phyloP scores from a whole-genome alignment of 129 eudicot genomes.

The Calendula officinalis region DNA sequence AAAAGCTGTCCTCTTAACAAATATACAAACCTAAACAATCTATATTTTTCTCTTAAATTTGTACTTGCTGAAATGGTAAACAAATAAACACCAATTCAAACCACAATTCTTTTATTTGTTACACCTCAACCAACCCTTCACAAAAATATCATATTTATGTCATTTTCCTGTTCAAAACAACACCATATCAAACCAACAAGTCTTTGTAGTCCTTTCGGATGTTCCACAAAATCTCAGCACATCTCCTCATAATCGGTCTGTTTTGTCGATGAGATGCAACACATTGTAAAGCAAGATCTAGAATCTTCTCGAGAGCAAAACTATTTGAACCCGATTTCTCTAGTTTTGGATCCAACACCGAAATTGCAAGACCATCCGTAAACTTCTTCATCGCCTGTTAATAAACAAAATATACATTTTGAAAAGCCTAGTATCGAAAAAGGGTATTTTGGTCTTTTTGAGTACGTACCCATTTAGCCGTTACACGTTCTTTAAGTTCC shows the following conservation, averaged over 20 bases:
- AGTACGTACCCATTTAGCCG: constrained; percentile 78
- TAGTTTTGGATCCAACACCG: constrained; percentile 62
- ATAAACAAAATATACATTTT: background rate
- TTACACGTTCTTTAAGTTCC: constrained; percentile 60
- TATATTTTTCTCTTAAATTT: background rate
- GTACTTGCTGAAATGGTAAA: background rate
- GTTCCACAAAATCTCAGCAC: constrained; percentile 87
- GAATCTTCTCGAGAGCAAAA: constrained; percentile 62
- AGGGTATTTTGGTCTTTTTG: constrained; percentile 5
- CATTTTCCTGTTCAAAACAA: background rate
- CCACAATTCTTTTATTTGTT: background rate
- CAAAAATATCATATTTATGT: constrained; percentile 5
- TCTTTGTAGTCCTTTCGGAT: constrained; percentile 80
- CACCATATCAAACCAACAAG: constrained; percentile 30
- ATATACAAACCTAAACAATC: background rate
- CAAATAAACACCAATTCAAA: background rate
- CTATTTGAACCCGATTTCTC: constrained; percentile 53
- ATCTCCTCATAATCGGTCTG: constrained; percentile 78
- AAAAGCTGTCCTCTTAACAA: background rate
- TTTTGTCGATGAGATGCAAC: constrained; percentile 56
- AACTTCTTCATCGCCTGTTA: constrained; percentile 81
- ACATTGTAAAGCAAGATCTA: constrained; percentile 73
- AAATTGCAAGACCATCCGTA: constrained; percentile 52
- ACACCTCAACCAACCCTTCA: constrained; percentile 20
- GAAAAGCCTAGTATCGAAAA: background rate